Percentiles rank a stretch among this genome's conserved stretches.
Conservation (phyloP, 495 filamentous ascomycete genomes). For the Parachaetomium inaequale region DNA sequence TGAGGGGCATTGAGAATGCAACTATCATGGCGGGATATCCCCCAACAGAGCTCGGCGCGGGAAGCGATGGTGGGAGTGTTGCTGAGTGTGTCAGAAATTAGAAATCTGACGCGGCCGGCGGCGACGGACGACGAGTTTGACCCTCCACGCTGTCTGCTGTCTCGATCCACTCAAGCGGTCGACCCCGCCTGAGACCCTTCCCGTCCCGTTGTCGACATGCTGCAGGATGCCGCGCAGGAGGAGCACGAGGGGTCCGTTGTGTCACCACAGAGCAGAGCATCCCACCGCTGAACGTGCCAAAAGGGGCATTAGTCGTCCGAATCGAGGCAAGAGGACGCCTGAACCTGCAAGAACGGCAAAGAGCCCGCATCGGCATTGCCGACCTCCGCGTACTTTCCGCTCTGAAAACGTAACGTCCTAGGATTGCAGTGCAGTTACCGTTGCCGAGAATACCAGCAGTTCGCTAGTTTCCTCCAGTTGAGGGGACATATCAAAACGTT, state of each 20-base stretch:
- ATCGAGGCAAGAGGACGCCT: constrained; percentile 12
- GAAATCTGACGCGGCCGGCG: constrained; percentile 9
- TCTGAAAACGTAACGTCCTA: too few species aligned
- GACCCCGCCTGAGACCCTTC: constrained; percentile 3
- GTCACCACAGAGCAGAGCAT: neutral
- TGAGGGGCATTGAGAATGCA: neutral
- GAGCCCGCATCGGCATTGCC: too few species aligned
- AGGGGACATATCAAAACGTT: too few species aligned
- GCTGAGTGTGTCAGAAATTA: constrained; percentile 22
- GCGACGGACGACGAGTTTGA: neutral
- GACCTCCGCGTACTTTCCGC: too few species aligned
- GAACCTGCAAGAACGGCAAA: constrained; percentile 13
- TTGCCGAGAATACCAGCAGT: too few species aligned
- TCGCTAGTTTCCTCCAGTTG: too few species aligned
- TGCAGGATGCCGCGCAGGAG: neutral
- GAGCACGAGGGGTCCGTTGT: constrained; percentile 4
- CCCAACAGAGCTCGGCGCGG: neutral
- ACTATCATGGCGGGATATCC: neutral
- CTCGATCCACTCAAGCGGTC: neutral
- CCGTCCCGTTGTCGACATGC: neutral
- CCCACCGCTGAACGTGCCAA: neutral
- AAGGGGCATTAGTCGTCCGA: constrained; percentile 18
- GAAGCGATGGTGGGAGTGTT: neutral
- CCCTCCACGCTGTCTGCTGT: neutral
- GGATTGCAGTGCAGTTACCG: too few species aligned